A percentile compares a stretch with the other conserved stretches of the same genome.
phyloP scores from a whole-genome alignment of 2,329 filamentous ascomycete species.

The Bimuria novae-zelandiae region DNA sequence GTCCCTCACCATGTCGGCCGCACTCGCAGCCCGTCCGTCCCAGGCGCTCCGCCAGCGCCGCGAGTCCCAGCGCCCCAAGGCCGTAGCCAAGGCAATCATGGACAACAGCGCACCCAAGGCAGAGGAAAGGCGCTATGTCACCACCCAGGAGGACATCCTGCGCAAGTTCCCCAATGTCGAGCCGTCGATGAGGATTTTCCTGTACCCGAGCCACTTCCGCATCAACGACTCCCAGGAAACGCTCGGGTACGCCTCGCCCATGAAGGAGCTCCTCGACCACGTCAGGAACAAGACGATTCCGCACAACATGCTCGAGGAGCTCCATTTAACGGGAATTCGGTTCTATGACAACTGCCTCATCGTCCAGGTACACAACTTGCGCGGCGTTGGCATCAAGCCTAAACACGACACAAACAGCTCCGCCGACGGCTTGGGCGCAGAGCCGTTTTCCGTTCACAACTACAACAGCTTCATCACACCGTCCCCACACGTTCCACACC shows the following conservation, averaged over 20 bases:
- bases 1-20: slow-evolving; percentile 36
- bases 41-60: slow-evolving; percentile 52
- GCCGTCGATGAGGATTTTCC: slow-evolving; percentile 84
- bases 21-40: slow-evolving; percentile 39
- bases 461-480: slow-evolving; percentile 89
- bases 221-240: slow-evolving; percentile 91
- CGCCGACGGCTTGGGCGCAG: slow-evolving; percentile 62
- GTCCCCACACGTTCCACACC: slow-evolving; percentile 81
- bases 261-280: slow-evolving; percentile 81
- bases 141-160: slow-evolving; percentile 78
- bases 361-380: slow-evolving; percentile 90
- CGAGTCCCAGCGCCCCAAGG: slow-evolving; percentile 48
- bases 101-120: slow-evolving; percentile 36
- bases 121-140: slow-evolving; percentile 55
- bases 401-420: slow-evolving; percentile 55
- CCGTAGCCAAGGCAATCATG: slow-evolving; percentile 32
- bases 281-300: slow-evolving; percentile 77
- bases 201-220: slow-evolving; percentile 79
- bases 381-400: slow-evolving; percentile 64
- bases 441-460: slow-evolving; percentile 86
- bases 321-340: slow-evolving; percentile 70
- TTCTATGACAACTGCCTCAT: slow-evolving; percentile 95
- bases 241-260: slow-evolving; percentile 89
- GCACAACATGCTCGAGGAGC: slow-evolving; percentile 82
- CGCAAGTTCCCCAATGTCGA: slow-evolving; percentile 73